A percentile compares a stretch with the other conserved stretches of the same genome.
phyloP scores from a whole-genome alignment of 2,329 filamentous ascomycete species.

The Apiospora marii region DNA sequence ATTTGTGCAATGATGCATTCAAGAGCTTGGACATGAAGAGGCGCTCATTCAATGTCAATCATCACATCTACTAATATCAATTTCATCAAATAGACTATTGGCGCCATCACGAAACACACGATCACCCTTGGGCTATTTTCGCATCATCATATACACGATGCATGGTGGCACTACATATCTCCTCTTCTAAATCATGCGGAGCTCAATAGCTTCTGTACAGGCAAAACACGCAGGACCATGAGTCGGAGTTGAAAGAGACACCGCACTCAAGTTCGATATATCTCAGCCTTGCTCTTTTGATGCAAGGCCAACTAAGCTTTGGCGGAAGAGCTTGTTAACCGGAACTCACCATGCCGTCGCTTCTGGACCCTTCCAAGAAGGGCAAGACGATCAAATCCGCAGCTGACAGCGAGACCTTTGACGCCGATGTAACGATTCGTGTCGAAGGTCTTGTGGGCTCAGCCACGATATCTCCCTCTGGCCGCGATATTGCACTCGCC shows the following conservation, averaged over 20 bases:
- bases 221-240: constrained; percentile 3
- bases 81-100: background rate
- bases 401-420: constrained; percentile 88
- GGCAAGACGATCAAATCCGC: constrained; percentile 70
- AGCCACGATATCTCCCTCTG: constrained; percentile 90
- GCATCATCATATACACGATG: background rate
- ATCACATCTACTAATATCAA: background rate
- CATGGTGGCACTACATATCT: background rate
- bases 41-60: background rate
- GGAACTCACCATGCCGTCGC: constrained; percentile 53
- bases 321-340: constrained; percentile 35
- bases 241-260: background rate
- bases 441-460: constrained; percentile 86
- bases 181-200: constrained; percentile 6
- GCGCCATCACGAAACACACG: background rate
- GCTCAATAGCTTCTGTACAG: background rate
- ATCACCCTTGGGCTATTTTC: background rate
- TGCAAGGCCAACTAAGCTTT: constrained; percentile 25
- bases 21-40: constrained; percentile 9
- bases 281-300: background rate
- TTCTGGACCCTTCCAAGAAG: constrained; percentile 58
- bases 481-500: constrained; percentile 88
- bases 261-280: background rate
- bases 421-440: constrained; percentile 82
- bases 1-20: background rate